These are phyloP conservation scores for Colletotrichum siamense DNA, from an alignment of 2,329 filamentous ascomycete genomes.

Conservation along the genomic window DNA sequence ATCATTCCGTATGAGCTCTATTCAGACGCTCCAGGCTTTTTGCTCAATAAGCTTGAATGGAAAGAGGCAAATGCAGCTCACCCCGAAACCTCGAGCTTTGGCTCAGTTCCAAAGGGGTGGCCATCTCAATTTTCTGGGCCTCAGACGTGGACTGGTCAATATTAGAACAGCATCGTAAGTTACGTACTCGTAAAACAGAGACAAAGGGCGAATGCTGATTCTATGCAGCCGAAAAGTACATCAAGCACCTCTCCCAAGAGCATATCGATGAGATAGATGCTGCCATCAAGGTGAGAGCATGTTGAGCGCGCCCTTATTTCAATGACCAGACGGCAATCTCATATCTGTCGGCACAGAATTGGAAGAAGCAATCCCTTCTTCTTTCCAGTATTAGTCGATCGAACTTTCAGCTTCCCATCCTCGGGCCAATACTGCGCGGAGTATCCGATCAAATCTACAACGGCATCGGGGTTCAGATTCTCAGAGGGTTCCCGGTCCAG, in stretches of 20 bases:
- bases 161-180: not conserved
- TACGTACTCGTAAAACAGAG: accelerated
- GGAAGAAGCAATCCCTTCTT: not conserved
- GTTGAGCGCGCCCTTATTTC: not conserved
- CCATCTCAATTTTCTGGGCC: not conserved
- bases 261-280: not conserved
- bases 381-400: accelerated
- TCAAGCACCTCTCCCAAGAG: not conserved
- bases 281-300: not conserved
- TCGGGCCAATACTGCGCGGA: not conserved
- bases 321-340: not conserved
- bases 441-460: not conserved
- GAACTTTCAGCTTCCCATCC: accelerated
- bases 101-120: not conserved
- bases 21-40: not conserved
- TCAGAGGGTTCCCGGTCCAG: not conserved
- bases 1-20: not conserved
- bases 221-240: not conserved
- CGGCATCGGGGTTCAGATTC: not conserved
- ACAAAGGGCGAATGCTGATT: not conserved
- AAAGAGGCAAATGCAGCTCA: not conserved
- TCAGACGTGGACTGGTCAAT: not conserved
- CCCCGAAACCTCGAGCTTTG: not conserved
- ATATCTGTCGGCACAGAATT: accelerated
- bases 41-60: not conserved